These are phyloP conservation scores for Cyberlindnera japonica DNA, from an alignment of 805 yeast genomes.

Conservation along the genomic window DNA sequence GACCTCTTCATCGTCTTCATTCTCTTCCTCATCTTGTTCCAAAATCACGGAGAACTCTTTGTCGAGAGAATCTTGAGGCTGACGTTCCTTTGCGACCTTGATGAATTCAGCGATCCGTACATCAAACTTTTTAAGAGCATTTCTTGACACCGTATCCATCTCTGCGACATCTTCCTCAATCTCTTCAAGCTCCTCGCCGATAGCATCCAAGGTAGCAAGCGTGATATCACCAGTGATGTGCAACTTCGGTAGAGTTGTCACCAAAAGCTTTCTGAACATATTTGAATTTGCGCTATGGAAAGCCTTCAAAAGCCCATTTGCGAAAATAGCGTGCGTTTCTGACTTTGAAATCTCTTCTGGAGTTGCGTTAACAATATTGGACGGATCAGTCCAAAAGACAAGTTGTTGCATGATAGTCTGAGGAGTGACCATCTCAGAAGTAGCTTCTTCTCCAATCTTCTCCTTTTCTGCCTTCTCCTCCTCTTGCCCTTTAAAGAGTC, in stretches of 20 bases:
- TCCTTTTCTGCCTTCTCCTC: conserved; percentile 38
- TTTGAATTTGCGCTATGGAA: conserved; percentile 45
- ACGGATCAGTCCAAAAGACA: conserved; percentile 83
- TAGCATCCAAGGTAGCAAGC: conserved; percentile 24
- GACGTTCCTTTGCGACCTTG: conserved; percentile 20
- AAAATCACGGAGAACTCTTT: conserved; percentile 27
- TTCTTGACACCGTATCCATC: conserved; percentile 32
- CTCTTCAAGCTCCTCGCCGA: conserved; percentile 28
- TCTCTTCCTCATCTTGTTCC: conserved; percentile 23
- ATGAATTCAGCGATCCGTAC: conserved; percentile 19
- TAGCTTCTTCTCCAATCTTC: conserved; percentile 28
- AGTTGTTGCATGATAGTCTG: conserved; percentile 63
- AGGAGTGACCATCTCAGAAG: conserved; percentile 33
- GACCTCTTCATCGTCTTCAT: conserved; percentile 22
- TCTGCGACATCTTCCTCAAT: conserved; percentile 28
- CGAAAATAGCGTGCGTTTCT: conserved; percentile 53
- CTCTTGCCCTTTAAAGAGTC: conserved; percentile 49
- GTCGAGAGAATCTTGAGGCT: conserved; percentile 20
- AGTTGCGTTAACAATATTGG: conserved; percentile 48
- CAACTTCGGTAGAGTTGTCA: conserved; percentile 49
- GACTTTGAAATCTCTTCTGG: conserved; percentile 40
- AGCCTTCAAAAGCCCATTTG: conserved; percentile 48
- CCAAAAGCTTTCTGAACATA: conserved; percentile 50
- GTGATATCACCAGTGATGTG: conserved; percentile 34
- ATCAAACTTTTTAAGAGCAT: conserved; percentile 33